phyloP scores from a whole-genome alignment of 345 rosid genomes.

The Lepidium didymum region DNA sequence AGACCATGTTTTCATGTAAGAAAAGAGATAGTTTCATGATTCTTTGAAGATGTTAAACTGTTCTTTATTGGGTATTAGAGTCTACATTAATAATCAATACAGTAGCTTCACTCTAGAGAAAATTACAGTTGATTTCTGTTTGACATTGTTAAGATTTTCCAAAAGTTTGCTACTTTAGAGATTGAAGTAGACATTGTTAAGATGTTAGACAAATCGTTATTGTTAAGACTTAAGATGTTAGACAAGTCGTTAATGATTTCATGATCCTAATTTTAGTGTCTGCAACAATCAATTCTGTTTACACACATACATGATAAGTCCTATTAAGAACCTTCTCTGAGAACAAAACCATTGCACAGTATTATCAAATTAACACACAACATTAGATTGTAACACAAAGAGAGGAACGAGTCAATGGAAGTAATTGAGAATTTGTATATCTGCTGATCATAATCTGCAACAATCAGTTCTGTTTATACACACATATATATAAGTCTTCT shows the following conservation, averaged over 20 bases:
- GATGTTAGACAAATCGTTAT: no score
- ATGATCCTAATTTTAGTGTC: no score
- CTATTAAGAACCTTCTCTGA: not conserved
- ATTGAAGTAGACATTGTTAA: not conserved
- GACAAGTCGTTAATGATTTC: no score
- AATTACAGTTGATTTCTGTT: not conserved
- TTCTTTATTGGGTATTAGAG: not conserved
- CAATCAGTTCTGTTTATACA: no score
- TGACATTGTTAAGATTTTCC: not conserved
- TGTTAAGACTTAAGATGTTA: no score
- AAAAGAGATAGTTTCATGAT: not conserved
- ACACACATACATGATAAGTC: not conserved
- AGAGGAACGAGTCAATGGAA: not conserved
- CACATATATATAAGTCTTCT: not conserved
- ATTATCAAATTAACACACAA: not conserved
- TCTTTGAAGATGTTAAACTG: not conserved
- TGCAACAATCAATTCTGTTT: no score
- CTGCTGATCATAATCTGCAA: no score
- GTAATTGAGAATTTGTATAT: no score
- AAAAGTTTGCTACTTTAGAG: not conserved
- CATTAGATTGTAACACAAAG: not conserved
- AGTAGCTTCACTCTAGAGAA: no score
- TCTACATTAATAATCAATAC: not conserved
- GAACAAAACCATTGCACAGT: conserved; percentile 2
- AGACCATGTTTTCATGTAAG: not conserved